phyloP scores from a whole-genome alignment of 257 asterid species.

The Solanum chaucha region DNA sequence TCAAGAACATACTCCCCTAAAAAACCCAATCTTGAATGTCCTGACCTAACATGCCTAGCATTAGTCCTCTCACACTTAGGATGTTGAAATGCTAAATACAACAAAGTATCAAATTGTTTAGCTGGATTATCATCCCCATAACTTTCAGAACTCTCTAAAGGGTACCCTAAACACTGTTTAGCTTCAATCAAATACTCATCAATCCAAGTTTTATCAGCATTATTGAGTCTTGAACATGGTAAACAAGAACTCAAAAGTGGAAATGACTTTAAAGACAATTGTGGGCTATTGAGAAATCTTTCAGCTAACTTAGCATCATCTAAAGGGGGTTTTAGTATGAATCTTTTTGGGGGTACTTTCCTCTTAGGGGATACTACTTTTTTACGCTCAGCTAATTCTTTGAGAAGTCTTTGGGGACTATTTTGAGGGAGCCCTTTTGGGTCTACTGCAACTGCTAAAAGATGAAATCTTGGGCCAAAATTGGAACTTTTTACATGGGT shows the following conservation, averaged over 20 bases:
- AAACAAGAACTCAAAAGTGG: constrained; percentile 91
- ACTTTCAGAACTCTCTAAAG: constrained; percentile 69
- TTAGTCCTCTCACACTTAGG: constrained; percentile 88
- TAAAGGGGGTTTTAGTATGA: constrained; percentile 78
- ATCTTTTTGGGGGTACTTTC: constrained; percentile 60
- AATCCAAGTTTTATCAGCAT: constrained; percentile 82
- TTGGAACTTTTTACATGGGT: constrained; percentile 37
- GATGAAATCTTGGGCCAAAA: constrained; percentile 8
- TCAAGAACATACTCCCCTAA: constrained; percentile 83
- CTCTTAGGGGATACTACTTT: constrained; percentile 64
- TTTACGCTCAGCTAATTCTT: constrained; percentile 77
- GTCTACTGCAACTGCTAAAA: constrained; percentile 62
- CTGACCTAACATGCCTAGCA: constrained; percentile 70
- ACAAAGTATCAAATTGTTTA: constrained; percentile 71
- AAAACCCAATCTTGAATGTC: constrained; percentile 72
- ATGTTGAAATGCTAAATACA: constrained; percentile 91
- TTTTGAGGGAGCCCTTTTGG: constrained; percentile 76
- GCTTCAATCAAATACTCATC: constrained; percentile 86
- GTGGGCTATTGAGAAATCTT: constrained; percentile 92
- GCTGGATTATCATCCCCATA: constrained; percentile 89
- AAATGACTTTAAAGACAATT: constrained; percentile 67
- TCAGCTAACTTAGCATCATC: constrained; percentile 69
- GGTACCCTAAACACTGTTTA: constrained; percentile 88
- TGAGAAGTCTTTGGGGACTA: constrained; percentile 88
- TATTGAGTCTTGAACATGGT: constrained; percentile 65